Conservation (phyloP, 75 land plant species). For the Adiantum capillusveneris region DNA sequence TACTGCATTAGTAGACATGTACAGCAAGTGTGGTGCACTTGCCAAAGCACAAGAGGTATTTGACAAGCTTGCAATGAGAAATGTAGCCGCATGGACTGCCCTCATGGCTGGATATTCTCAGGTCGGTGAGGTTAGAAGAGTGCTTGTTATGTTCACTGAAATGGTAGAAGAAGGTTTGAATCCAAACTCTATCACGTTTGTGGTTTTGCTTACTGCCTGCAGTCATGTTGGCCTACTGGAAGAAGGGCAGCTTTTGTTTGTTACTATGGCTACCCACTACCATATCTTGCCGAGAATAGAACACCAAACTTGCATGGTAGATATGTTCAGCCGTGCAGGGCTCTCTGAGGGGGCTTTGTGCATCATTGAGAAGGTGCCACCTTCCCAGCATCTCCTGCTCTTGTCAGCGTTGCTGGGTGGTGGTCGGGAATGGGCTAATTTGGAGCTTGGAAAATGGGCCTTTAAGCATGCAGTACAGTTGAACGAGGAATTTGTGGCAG, state of each 20-base stretch:
- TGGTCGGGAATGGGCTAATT: neutral
- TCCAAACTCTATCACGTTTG: neutral
- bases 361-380: neutral
- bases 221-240: neutral
- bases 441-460: neutral
- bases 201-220: too few relatives aligned
- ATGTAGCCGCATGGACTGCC: constrained; percentile 10
- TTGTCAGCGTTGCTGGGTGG: neutral
- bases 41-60: constrained; percentile 4
- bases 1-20: constrained; percentile 19
- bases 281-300: neutral
- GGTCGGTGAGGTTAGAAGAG: constrained; percentile 9
- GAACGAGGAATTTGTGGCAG: neutral
- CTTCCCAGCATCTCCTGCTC: neutral
- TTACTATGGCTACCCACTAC: neutral
- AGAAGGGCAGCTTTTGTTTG: neutral
- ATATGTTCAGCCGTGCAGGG: too few relatives aligned
- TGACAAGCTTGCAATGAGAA: constrained; percentile 4
- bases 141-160: constrained; percentile 3
- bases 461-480: neutral
- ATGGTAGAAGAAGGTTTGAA: constrained; percentile 3
- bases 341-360: neutral
- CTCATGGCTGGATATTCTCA: constrained; percentile 12
- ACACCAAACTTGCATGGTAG: too few relatives aligned
- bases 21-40: constrained; percentile 12